Evolutionary conservation across 2,329 filamentous ascomycete genomes (phyloP), one percentile per base, ranked within the genome.

Genomic region (Aspergillus oerlinghausenensis): DNA sequence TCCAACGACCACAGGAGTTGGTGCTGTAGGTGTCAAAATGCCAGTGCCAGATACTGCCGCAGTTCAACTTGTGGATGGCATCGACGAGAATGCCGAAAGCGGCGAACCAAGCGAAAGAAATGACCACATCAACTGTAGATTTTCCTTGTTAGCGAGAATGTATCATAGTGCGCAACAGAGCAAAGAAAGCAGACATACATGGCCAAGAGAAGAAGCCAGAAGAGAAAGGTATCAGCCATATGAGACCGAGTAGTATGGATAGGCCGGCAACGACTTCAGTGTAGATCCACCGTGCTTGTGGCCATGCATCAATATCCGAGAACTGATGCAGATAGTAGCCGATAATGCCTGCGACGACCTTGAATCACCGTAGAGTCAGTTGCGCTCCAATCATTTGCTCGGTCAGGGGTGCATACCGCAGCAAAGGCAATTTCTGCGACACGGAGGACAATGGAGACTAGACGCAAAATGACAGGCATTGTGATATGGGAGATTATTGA

Each of bases 221-320:
- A 2, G 84, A 82, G 67, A 89, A 89, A 1, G 89, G 89, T 43
- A 92, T 79, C 28, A 92, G 79, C 84, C 88, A 90, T 60, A 92
- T 70, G 26, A 92, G 73, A 4, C 84, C 79, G n/a, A 90, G 77
- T 43, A 92, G 71, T 54, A 92, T 84, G 11, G 86, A 84, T 19
- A 92, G 67, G 21, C 80, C 86, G 2, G 89, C 86, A 42, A 92
- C 80, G 19, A 90, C 83, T 67, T 88, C 83, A 49, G 88, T 84
- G 77, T 90, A 92, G 74, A 92, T 90, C 76, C 87, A 86, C 55
- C 88, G 85, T 38, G 81, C 85, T 42, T 82, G 75, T 19, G 79
- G 75, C 80, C 83, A 86, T 57, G 78, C 73, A 53, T 79, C 78
- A 38, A 77, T 71, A 35, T 76, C 62, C 23, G 76, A 58, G 51